phyloP scores from a whole-genome alignment of 495 filamentous ascomycete species.

The Jackrogersella multiformis region DNA sequence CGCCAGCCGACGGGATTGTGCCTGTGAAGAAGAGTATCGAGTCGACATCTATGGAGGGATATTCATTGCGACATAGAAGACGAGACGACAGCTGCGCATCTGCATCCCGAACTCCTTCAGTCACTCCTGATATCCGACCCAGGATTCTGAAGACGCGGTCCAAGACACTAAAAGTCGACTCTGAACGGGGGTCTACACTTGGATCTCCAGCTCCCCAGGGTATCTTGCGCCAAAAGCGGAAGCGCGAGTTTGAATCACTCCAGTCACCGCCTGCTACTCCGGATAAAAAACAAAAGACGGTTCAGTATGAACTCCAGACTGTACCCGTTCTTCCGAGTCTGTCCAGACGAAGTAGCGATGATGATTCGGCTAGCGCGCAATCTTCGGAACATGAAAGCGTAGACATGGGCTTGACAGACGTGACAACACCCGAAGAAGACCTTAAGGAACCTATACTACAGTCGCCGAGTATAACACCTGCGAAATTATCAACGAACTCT shows the following conservation, averaged over 20 bases:
- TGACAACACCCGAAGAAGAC: constrained; percentile 53
- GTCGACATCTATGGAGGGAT: constrained; percentile 43
- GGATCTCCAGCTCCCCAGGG: constrained; percentile 29
- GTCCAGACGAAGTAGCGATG: constrained; percentile 43
- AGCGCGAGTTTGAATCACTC: constrained; percentile 44
- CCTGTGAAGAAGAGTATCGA: constrained; percentile 58
- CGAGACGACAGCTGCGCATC: constrained; percentile 53
- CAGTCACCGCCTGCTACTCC: constrained; percentile 58
- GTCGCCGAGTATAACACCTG: constrained; percentile 52
- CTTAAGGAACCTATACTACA: constrained; percentile 46
- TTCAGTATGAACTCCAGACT: constrained; percentile 45
- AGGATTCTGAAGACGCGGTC: constrained; percentile 49
- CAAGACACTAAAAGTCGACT: constrained; percentile 43
- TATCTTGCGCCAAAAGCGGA: constrained; percentile 46
- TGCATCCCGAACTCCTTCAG: constrained; percentile 56
- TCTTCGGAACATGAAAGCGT: constrained; percentile 37
- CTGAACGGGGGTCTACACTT: constrained; percentile 44
- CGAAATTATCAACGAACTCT: constrained; percentile 35
- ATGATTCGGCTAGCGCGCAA: constrained; percentile 33
- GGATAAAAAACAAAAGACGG: constrained; percentile 52
- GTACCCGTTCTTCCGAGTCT: constrained; percentile 35
- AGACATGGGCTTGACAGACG: constrained; percentile 50
- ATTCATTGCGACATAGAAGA: constrained; percentile 56
- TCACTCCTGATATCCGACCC: constrained; percentile 60
- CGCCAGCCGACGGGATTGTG: constrained; percentile 49